These are phyloP conservation scores for Rhododendron williamsianum DNA, from an alignment of 148 eudicot species.

Conservation along the genomic window DNA sequence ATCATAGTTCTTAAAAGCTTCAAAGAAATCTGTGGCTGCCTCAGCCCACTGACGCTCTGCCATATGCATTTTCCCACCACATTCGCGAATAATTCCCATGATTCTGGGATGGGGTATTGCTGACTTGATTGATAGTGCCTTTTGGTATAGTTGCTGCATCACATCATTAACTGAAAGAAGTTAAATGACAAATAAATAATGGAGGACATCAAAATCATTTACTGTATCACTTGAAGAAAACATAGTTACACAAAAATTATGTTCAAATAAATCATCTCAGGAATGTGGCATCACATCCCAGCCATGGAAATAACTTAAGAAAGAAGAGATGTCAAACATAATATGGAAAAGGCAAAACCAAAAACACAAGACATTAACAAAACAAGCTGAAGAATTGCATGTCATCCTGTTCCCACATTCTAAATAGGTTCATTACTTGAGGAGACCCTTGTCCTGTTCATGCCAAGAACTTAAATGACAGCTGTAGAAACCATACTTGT, in stretches of 20 bases:
- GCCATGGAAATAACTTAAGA: neutral
- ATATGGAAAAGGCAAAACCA: neutral
- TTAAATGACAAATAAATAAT: neutral
- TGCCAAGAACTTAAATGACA: neutral
- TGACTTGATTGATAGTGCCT: conserved; percentile 89
- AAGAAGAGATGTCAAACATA: neutral
- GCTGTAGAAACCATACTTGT: neutral
- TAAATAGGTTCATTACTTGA: neutral
- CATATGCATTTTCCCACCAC: conserved; percentile 99
- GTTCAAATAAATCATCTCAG: neutral
- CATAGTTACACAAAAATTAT: neutral
- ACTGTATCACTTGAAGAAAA: neutral
- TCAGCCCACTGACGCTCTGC: conserved; percentile 97
- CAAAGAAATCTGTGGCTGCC: conserved; percentile 96
- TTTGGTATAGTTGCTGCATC: conserved; percentile 86
- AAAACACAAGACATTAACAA: neutral
- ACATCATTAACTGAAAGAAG: conserved; percentile 8
- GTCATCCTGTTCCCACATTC: neutral
- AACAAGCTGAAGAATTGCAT: neutral
- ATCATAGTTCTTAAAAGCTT: conserved; percentile 98
- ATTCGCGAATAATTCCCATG: conserved; percentile 97
- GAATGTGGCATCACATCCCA: neutral
- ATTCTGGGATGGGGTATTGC: conserved; percentile 99
- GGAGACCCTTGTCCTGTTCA: neutral
- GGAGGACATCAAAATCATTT: neutral